Conservation (phyloP, 2,329 filamentous ascomycete species). For the Aspergillus hiratsukae region DNA sequence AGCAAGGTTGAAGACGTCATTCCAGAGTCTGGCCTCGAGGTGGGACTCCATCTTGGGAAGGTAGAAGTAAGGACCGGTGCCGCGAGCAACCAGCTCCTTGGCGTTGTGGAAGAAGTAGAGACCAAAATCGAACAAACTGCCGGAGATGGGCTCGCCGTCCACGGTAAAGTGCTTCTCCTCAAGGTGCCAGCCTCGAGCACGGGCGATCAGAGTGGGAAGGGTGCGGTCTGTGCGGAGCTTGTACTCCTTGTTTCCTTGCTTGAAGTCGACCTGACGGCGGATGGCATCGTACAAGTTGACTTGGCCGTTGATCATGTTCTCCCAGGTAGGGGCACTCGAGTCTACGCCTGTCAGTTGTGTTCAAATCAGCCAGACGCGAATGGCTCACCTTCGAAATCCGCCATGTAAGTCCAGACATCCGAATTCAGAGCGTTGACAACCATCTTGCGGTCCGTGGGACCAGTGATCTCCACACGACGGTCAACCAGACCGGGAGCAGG, state of each 20-base stretch:
- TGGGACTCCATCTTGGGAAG: constrained; percentile 98
- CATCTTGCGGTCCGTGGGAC: constrained; percentile 97
- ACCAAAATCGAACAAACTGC: constrained; percentile 91
- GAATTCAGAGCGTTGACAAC: constrained; percentile 95
- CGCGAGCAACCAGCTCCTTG: constrained; percentile 75
- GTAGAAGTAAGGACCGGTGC: constrained; percentile 93
- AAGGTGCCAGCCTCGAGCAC: constrained; percentile 94
- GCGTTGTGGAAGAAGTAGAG: constrained; percentile 99
- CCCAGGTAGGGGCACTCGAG: constrained; percentile 93
- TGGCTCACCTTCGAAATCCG: constrained; percentile 85
- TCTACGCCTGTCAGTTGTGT: constrained; percentile 50
- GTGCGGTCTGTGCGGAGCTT: constrained; percentile 88
- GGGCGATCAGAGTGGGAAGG: constrained; percentile 86
- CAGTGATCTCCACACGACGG: constrained; percentile 93
- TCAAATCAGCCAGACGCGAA: neutral
- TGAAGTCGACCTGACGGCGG: constrained; percentile 91
- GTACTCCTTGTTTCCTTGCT: constrained; percentile 91
- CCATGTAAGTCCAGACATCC: constrained; percentile 98
- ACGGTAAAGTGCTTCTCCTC: constrained; percentile 98
- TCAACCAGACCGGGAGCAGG: constrained; percentile 91
- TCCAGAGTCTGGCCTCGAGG: constrained; percentile 95
- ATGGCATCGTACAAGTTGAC: constrained; percentile 97
- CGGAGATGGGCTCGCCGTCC: constrained; percentile 91
- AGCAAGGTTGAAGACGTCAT: constrained; percentile 92
- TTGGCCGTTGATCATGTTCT: constrained; percentile 98